Evolutionary conservation across 495 filamentous ascomycete genomes (phyloP).

Genomic region (Aspergillus kassunensis): DNA sequence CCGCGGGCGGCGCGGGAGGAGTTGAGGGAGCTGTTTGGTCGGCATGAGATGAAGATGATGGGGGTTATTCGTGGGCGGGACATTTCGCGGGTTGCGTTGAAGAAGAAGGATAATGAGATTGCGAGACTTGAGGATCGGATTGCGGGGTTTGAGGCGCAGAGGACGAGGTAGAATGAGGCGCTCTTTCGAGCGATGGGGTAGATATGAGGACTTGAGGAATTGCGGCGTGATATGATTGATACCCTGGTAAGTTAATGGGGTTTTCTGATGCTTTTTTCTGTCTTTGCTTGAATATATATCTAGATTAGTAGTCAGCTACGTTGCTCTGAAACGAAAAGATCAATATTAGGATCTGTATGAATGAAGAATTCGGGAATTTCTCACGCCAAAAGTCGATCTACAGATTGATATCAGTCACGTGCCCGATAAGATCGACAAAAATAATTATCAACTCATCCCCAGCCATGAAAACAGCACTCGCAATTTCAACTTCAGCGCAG

Average conservation of each 20-base stretch:
- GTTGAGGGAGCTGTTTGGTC: conserved; percentile 48
- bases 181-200: too few species aligned
- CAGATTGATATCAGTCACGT: conserved; percentile 11
- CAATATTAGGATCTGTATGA: too few species aligned
- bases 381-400: not conserved
- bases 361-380: too few species aligned
- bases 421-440: conserved; percentile 15
- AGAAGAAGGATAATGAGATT: conserved; percentile 58
- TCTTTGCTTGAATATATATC: not conserved
- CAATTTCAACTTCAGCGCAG: too few species aligned
- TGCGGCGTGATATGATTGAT: conserved; percentile 3
- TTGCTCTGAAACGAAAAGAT: too few species aligned
- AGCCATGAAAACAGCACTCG: not conserved
- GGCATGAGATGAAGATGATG: conserved; percentile 49
- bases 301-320: not conserved
- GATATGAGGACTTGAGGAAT: too few species aligned
- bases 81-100: conserved; percentile 54
- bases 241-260: conserved; percentile 7
- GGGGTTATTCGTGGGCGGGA: conserved; percentile 62
- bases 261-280: not conserved
- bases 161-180: conserved; percentile 42
- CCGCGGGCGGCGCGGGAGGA: conserved; percentile 35
- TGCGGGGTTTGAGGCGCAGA: conserved; percentile 27
- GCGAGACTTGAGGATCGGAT: conserved; percentile 50
- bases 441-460: not conserved